Conservation (phyloP, 768 basidiomycete genomes). For the Suillus tomentosus region DNA sequence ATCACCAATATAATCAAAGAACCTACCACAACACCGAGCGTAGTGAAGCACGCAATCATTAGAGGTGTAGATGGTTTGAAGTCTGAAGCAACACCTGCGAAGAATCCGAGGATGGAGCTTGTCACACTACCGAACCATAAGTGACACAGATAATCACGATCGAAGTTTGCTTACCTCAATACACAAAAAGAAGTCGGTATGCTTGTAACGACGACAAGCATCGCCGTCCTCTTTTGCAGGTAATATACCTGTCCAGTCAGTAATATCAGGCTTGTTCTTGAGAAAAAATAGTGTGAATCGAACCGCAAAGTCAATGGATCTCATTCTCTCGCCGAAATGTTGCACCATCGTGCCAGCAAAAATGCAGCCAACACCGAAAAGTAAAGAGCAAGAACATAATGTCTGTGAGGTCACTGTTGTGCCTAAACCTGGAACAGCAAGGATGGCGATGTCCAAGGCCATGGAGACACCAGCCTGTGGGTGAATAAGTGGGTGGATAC, state of each 20-base stretch:
- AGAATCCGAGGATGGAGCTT: not conserved
- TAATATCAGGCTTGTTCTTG: not conserved
- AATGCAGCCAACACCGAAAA: conserved; percentile 1
- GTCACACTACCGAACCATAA: not conserved
- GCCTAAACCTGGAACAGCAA: conserved; percentile 3
- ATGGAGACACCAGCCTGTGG: conserved; percentile 7
- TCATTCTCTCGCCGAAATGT: conserved; percentile 4
- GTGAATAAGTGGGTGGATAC: too few relatives aligned
- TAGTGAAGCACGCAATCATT: not conserved
- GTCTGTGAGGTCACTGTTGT: not conserved
- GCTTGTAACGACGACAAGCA: not conserved
- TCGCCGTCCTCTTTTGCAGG: not conserved
- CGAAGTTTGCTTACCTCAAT: not conserved
- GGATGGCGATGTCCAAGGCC: conserved; percentile 9
- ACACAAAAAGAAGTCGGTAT: not conserved
- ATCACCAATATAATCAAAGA: not conserved
- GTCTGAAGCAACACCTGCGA: not conserved
- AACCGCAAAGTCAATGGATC: conserved; percentile 4
- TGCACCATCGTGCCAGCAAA: conserved; percentile 4
- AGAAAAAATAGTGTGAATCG: not conserved
- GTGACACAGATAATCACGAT: not conserved
- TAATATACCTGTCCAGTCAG: not conserved
- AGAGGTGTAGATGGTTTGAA: not conserved
- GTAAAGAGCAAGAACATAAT: conserved; percentile 4
- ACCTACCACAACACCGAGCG: not conserved